Percentiles rank a stretch among this genome's conserved stretches.
Evolutionary conservation across 1,284 basidiomycete genomes (phyloP).

Genomic region (Entoloma clypeatum): DNA sequence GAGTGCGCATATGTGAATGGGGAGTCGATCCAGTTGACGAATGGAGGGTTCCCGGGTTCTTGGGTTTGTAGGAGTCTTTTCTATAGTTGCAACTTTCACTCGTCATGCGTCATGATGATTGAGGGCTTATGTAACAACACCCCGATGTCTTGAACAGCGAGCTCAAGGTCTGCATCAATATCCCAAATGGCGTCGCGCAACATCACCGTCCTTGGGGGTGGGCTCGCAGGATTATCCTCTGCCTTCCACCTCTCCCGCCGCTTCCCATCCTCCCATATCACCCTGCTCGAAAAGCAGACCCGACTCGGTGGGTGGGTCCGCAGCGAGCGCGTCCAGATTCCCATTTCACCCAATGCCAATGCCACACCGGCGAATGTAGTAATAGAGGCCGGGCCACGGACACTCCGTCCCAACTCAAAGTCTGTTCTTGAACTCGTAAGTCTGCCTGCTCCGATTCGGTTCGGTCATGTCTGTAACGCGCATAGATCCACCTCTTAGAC

Average conservation of each 20-base stretch:
- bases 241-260: constrained; percentile 73
- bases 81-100: no score
- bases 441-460: constrained; percentile 16
- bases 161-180: no score
- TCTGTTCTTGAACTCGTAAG: constrained; percentile 78
- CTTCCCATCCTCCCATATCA: constrained; percentile 57
- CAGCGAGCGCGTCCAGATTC: constrained; percentile 53
- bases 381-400: constrained; percentile 82
- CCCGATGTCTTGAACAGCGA: no score
- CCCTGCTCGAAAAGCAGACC: constrained; percentile 63
- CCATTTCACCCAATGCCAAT: constrained; percentile 28
- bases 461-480: constrained; percentile 14
- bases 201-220: constrained; percentile 77
- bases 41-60: no score
- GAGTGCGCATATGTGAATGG: no score
- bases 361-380: constrained; percentile 43
- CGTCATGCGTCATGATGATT: no score
- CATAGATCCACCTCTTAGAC: constrained; percentile 71
- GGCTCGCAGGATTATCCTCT: constrained; percentile 78
- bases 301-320: constrained; percentile 84
- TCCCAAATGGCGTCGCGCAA: no score
- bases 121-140: no score
- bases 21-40: no score
- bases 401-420: constrained; percentile 71
- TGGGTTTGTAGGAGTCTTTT: no score